Conservation (phyloP, 768 basidiomycete species). For the Amanita thiersii region DNA sequence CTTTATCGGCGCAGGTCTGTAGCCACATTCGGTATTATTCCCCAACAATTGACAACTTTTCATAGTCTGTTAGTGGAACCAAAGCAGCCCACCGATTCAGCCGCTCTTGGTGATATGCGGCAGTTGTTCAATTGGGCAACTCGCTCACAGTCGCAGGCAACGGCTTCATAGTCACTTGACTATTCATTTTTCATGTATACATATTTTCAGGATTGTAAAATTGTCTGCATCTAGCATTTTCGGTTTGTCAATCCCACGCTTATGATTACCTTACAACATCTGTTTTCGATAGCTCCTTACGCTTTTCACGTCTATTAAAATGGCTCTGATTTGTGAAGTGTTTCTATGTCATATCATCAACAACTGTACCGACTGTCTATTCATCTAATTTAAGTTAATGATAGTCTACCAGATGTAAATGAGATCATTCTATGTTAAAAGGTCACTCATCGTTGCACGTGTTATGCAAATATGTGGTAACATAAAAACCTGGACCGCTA, state of each 20-base stretch:
- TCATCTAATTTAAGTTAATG: background rate
- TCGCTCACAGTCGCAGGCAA: conserved; percentile 38
- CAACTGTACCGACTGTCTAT: conserved; percentile 2
- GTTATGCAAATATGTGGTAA: conserved; percentile 7
- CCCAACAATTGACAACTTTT: conserved; percentile 4
- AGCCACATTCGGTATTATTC: background rate
- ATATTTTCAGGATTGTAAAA: conserved; percentile 11
- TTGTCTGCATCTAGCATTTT: too few relatives aligned
- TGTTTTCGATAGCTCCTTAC: too few relatives aligned
- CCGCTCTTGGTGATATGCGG: conserved; percentile 60
- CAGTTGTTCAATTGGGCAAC: conserved; percentile 77
- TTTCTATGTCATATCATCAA: too few relatives aligned
- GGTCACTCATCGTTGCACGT: background rate
- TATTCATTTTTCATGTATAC: conserved; percentile 9
- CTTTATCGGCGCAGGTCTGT: conserved; percentile 77
- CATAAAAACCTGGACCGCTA: conserved; percentile 3
- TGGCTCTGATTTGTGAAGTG: too few relatives aligned
- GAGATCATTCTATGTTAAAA: background rate
- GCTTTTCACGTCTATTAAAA: too few relatives aligned
- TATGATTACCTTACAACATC: too few relatives aligned
- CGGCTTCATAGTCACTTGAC: conserved; percentile 19
- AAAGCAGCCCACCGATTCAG: conserved; percentile 66
- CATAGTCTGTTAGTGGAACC: conserved; percentile 76
- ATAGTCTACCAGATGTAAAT: background rate
- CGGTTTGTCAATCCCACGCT: too few relatives aligned